Percentiles rank a stretch among this genome's conserved stretches.
Evolutionary conservation across 352 stramenopile species (phyloP).

Genomic region (Phytopythium litorale): DNA sequence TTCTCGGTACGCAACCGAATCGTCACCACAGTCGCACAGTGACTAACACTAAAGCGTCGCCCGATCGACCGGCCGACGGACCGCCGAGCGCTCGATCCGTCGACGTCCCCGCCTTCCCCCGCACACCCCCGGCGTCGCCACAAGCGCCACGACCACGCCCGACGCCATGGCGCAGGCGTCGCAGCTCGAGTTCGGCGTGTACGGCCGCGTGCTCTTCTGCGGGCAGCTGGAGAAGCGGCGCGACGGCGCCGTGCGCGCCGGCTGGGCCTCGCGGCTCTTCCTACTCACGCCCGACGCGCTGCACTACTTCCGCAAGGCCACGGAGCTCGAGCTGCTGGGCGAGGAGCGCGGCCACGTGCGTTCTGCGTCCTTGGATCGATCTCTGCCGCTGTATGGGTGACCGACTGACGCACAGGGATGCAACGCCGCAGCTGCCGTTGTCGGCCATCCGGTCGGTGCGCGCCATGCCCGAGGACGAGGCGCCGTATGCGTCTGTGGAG

Average conservation of each 20-base stretch:
- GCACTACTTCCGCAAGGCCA: conserved; percentile 78
- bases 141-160: neutral
- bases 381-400: neutral
- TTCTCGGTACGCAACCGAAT: neutral
- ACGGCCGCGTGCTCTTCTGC: conserved; percentile 70
- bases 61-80: neutral
- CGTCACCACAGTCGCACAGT: neutral
- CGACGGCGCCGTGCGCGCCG: conserved; percentile 65
- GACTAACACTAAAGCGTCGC: neutral
- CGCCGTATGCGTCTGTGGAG: conserved; percentile 43
- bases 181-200: conserved; percentile 63
- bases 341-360: conserved; percentile 71
- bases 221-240: conserved; percentile 73
- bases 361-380: neutral
- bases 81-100: neutral
- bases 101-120: neutral
- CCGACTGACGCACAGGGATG: neutral
- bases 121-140: neutral
- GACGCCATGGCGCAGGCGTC: conserved; percentile 1
- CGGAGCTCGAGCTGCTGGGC: conserved; percentile 68
- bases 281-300: conserved; percentile 72
- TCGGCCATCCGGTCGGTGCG: conserved; percentile 60
- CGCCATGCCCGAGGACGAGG: conserved; percentile 76
- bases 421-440: conserved; percentile 40
- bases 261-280: conserved; percentile 78